Percentiles rank a stretch among this genome's conserved stretches.
Conservation (phyloP, 169 alveolate genomes). For the Eimeria sp. region DNA sequence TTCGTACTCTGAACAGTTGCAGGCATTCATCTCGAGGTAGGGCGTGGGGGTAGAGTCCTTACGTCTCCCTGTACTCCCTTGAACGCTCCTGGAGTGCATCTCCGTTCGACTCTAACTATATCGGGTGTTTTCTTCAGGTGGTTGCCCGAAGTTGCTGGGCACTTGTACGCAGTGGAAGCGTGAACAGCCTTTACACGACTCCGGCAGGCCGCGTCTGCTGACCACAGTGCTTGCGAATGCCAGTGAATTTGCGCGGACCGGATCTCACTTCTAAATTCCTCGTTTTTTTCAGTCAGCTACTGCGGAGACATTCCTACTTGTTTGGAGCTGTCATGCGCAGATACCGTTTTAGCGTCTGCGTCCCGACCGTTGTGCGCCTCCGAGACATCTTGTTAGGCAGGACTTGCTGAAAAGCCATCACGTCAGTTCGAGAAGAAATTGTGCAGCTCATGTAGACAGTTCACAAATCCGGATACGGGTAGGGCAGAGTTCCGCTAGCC, state of each 20-base stretch:
- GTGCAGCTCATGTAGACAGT: neutral
- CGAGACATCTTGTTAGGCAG: neutral
- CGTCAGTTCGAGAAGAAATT: neutral
- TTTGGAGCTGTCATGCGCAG: neutral
- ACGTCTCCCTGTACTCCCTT: neutral
- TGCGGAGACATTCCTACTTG: neutral
- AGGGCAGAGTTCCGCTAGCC: neutral
- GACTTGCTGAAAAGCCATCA: neutral
- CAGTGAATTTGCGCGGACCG: neutral
- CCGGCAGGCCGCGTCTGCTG: neutral
- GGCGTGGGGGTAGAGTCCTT: neutral
- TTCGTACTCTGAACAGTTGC: neutral
- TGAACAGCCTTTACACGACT: neutral
- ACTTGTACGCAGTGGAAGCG: constrained; percentile 6
- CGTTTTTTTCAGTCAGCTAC: neutral
- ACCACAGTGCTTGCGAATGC: neutral
- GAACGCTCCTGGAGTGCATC: neutral
- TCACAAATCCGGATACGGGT: neutral
- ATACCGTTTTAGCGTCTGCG: neutral
- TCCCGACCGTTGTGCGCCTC: neutral
- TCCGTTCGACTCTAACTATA: neutral
- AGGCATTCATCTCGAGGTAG: neutral
- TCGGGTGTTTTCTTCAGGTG: constrained; percentile 19
- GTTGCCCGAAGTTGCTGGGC: constrained; percentile 68
- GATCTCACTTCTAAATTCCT: neutral